These are phyloP conservation scores for Nymphaea thermarum DNA, from an alignment of 164 flowering plant species.

Conservation along the genomic window DNA sequence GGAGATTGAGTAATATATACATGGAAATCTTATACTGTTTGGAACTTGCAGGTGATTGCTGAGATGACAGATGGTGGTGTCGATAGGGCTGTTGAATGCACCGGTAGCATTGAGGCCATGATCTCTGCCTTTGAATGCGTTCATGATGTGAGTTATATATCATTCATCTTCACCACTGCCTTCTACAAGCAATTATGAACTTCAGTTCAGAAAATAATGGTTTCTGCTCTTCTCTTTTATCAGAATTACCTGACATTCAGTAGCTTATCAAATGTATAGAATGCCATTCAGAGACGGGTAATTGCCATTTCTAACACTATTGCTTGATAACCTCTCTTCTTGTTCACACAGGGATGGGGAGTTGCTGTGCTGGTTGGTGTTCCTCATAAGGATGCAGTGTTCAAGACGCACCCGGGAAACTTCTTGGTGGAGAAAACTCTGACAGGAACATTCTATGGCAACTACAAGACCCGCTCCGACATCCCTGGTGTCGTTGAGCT, in stretches of 20 bases:
- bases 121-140: constrained; percentile 46
- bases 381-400: constrained; percentile 42
- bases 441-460: constrained; percentile 65
- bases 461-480: constrained; percentile 53
- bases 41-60: constrained; percentile 24
- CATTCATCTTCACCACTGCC: background rate
- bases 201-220: no score
- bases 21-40: background rate
- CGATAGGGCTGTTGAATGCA: constrained; percentile 42
- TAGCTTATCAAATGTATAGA: background rate
- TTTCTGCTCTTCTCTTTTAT: background rate
- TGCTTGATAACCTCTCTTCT: background rate
- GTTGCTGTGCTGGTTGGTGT: constrained; percentile 64
- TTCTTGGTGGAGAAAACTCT: constrained; percentile 58
- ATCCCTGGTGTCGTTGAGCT: constrained; percentile 55
- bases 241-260: background rate
- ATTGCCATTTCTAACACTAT: background rate
- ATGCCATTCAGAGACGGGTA: no score
- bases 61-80: constrained; percentile 56
- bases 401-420: constrained; percentile 57
- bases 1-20: no score
- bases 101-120: constrained; percentile 37
- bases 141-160: constrained; percentile 23
- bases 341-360: constrained; percentile 48
- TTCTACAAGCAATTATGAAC: no score